Evolutionary conservation across 176 grass and related monocot genomes (phyloP).

Genomic region (Poa pratensis): DNA sequence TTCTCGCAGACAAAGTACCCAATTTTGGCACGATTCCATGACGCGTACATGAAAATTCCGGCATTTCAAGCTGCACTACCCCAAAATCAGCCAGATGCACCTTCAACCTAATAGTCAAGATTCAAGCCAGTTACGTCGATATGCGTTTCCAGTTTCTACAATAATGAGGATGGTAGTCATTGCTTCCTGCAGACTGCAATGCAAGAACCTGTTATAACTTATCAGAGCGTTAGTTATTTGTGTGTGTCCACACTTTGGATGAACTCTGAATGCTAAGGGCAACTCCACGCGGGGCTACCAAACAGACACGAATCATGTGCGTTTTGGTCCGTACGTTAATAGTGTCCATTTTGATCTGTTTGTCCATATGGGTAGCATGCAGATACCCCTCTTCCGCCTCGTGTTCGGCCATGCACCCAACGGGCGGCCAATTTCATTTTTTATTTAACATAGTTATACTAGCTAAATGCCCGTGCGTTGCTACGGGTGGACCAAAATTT

Average conservation of each 20-base stretch:
- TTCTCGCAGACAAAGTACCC: slow-evolving; percentile 69
- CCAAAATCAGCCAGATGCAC: slow-evolving; percentile 74
- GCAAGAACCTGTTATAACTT: neutral
- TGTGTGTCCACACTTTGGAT: neutral
- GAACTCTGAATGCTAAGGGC: neutral
- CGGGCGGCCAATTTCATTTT: too few relatives aligned
- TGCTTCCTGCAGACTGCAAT: neutral
- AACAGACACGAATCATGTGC: too few relatives aligned
- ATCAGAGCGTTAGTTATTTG: neutral
- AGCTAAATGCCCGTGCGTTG: too few relatives aligned
- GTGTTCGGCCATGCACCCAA: too few relatives aligned
- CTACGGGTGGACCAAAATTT: too few relatives aligned
- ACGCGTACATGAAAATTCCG: slow-evolving; percentile 63
- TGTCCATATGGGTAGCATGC: too few relatives aligned
- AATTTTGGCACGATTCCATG: slow-evolving; percentile 60
- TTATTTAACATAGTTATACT: too few relatives aligned
- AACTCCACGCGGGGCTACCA: too few relatives aligned
- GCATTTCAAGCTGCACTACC: slow-evolving; percentile 74
- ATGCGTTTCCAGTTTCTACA: neutral
- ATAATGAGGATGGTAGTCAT: slow-evolving; percentile 19
- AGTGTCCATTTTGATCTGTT: too few relatives aligned
- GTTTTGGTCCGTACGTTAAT: too few relatives aligned
- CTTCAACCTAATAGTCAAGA: slow-evolving; percentile 30
- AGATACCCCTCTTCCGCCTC: too few relatives aligned
- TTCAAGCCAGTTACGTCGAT: neutral